Percentiles rank a stretch among this genome's conserved stretches.
Conservation (phyloP, 768 basidiomycete species). For the Suillus luteus region DNA sequence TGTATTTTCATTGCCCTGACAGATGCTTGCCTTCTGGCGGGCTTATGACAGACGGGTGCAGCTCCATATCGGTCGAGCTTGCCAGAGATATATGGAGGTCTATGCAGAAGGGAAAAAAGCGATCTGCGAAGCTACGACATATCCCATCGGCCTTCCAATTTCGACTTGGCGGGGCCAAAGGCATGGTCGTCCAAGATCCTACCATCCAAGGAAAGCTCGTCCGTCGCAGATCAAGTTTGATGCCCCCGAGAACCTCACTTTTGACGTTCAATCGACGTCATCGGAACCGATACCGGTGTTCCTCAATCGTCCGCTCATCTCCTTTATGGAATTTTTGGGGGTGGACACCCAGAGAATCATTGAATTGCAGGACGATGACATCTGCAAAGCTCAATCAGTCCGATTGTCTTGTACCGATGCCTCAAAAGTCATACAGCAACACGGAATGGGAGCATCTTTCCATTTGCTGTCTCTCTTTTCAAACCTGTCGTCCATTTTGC, state of each 20-base stretch:
- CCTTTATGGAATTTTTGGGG: slow-evolving; percentile 48
- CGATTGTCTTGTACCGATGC: slow-evolving; percentile 37
- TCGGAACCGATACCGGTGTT: slow-evolving; percentile 43
- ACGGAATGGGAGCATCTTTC: slow-evolving; percentile 49
- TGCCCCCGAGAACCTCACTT: slow-evolving; percentile 42
- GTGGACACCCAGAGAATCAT: slow-evolving; percentile 36
- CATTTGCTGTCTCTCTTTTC: slow-evolving; percentile 44
- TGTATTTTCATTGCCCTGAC: slow-evolving; percentile 30
- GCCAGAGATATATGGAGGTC: slow-evolving; percentile 36
- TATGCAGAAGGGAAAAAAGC: slow-evolving; percentile 32
- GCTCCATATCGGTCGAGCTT: slow-evolving; percentile 44
- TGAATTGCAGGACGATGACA: slow-evolving; percentile 39
- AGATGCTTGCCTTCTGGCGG: slow-evolving; percentile 25
- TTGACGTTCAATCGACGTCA: slow-evolving; percentile 53
- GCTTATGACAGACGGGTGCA: slow-evolving; percentile 56
- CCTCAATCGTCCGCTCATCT: slow-evolving; percentile 50
- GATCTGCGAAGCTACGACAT: slow-evolving; percentile 14
- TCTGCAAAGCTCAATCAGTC: slow-evolving; percentile 38
- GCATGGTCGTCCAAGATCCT: slow-evolving; percentile 48
- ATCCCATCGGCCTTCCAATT: slow-evolving; percentile 47
- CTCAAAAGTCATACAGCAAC: slow-evolving; percentile 42
- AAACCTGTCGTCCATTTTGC: slow-evolving; percentile 35
- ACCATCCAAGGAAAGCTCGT: slow-evolving; percentile 37
- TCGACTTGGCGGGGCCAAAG: slow-evolving; percentile 49
- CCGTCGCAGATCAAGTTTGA: slow-evolving; percentile 70